Evolutionary conservation across 2,329 filamentous ascomycete genomes (phyloP).

Genomic region (Gnomoniopsis sp.): DNA sequence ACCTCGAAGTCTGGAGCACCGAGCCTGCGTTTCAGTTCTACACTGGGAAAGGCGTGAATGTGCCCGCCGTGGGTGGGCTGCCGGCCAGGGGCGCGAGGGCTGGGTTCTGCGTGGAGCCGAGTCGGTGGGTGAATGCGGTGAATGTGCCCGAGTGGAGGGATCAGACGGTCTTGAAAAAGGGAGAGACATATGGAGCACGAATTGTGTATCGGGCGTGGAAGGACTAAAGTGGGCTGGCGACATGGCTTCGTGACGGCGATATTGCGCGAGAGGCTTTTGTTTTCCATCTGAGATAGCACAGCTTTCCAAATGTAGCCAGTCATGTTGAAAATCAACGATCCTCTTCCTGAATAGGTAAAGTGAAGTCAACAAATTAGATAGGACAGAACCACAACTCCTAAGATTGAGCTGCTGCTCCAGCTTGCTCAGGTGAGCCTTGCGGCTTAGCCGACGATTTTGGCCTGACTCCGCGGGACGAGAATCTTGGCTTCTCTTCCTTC

Average conservation of each 20-base stretch:
- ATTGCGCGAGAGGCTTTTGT: background rate
- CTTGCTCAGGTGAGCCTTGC: no score
- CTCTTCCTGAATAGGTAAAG: no score
- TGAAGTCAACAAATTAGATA: no score
- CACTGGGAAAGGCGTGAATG: constrained; percentile 79
- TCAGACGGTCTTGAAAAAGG: constrained; percentile 80
- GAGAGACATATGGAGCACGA: constrained; percentile 74
- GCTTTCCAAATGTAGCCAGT: no score
- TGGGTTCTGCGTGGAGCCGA: constrained; percentile 90
- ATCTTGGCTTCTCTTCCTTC: no score
- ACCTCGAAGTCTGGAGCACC: constrained; percentile 84
- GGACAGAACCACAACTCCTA: background rate
- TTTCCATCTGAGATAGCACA: no score
- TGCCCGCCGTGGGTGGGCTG: constrained; percentile 61
- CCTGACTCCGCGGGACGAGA: no score
- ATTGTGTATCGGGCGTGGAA: constrained; percentile 87
- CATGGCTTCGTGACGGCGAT: no score
- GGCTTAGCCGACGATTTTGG: no score
- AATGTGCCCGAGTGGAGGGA: constrained; percentile 78
- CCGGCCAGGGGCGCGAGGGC: constrained; percentile 65
- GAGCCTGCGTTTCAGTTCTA: constrained; percentile 98
- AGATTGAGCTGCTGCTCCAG: no score
- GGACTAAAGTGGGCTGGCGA: constrained; percentile 41
- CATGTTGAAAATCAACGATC: no score
- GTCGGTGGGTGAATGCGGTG: constrained; percentile 82